Percentiles rank a stretch among this genome's conserved stretches.
Evolutionary conservation across 108 stramenopile genomes (phyloP).

Genomic region (Cylindrotheca fusiformis): DNA sequence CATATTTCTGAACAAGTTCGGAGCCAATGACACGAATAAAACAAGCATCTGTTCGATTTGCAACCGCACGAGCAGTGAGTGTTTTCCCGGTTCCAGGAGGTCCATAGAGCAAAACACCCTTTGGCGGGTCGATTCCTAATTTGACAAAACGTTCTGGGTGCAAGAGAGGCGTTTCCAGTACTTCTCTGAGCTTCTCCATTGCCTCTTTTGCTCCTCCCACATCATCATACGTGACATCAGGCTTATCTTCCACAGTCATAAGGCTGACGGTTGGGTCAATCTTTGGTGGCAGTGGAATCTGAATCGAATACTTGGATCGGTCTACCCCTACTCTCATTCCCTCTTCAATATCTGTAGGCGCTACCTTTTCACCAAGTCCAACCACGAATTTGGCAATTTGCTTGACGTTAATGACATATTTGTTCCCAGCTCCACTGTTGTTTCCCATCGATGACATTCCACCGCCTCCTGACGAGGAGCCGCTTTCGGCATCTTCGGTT

Average conservation of each 20-base stretch:
- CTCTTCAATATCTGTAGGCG: slow-evolving; percentile 99
- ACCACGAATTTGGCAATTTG: slow-evolving; percentile 99
- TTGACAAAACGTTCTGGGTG: slow-evolving; percentile 97
- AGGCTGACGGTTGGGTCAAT: slow-evolving; percentile 98
- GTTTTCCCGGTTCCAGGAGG: slow-evolving; percentile 97
- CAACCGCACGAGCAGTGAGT: slow-evolving; percentile 90
- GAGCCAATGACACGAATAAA: slow-evolving; percentile 98
- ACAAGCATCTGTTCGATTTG: slow-evolving; percentile 97
- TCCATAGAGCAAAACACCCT: slow-evolving; percentile 94
- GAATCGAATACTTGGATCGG: slow-evolving; percentile 95
- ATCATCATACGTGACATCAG: slow-evolving; percentile 99
- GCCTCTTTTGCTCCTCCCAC: slow-evolving; percentile 98
- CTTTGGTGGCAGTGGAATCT: slow-evolving; percentile 98
- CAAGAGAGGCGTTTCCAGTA: slow-evolving; percentile 91
- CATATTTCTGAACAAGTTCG: slow-evolving; percentile 96
- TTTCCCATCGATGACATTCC: slow-evolving; percentile 11
- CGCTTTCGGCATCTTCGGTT: slow-evolving; percentile 31
- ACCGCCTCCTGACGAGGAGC: slow-evolving; percentile 15
- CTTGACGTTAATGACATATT: slow-evolving; percentile 99
- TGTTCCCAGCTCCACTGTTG: slow-evolving; percentile 49
- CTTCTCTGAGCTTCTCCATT: slow-evolving; percentile 96
- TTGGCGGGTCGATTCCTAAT: slow-evolving; percentile 97
- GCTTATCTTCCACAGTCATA: slow-evolving; percentile 99
- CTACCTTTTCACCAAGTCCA: slow-evolving; percentile 93
- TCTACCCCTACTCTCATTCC: slow-evolving; percentile 99